Conservation (phyloP, 1,139 yeast genomes). For the Yamadazyma membranifaciens region DNA sequence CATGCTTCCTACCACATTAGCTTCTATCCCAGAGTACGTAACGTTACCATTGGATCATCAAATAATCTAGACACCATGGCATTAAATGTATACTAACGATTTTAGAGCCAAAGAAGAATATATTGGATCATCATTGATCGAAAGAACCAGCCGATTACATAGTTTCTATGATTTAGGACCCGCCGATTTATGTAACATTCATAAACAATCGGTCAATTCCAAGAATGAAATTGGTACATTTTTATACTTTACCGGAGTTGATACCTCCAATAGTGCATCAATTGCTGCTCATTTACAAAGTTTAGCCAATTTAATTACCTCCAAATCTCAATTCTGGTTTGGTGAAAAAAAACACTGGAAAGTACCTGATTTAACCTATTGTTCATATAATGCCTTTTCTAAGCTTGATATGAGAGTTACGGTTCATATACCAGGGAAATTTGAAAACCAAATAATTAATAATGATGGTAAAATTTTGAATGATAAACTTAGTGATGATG, state of each 20-base stretch:
- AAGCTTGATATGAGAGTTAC: slow-evolving; percentile 69
- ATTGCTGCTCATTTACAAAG: slow-evolving; percentile 75
- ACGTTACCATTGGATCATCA: not conserved
- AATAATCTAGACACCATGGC: not conserved
- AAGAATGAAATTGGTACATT: slow-evolving; percentile 51
- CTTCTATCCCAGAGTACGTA: slow-evolving; percentile 48
- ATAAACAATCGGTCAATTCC: slow-evolving; percentile 44
- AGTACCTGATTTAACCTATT: slow-evolving; percentile 62
- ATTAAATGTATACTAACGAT: slow-evolving; percentile 8
- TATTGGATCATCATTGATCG: slow-evolving; percentile 49
- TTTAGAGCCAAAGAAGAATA: slow-evolving; percentile 47
- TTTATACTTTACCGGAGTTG: slow-evolving; percentile 56
- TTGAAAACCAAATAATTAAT: slow-evolving; percentile 46
- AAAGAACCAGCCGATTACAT: slow-evolving; percentile 51
- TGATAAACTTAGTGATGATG: slow-evolving; percentile 35
- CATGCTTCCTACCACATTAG: slow-evolving; percentile 44
- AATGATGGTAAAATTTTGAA: slow-evolving; percentile 44
- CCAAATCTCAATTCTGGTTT: slow-evolving; percentile 57
- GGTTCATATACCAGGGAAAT: slow-evolving; percentile 65
- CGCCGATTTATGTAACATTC: slow-evolving; percentile 80
- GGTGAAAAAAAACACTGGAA: slow-evolving; percentile 72
- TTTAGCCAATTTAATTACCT: slow-evolving; percentile 67
- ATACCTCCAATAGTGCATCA: slow-evolving; percentile 56
- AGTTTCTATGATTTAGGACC: slow-evolving; percentile 69
- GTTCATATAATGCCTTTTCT: slow-evolving; percentile 56